Evolutionary conservation across 192 early-diverging fungal species (phyloP).

Genomic region (Globomyces pollinis-pini): DNA sequence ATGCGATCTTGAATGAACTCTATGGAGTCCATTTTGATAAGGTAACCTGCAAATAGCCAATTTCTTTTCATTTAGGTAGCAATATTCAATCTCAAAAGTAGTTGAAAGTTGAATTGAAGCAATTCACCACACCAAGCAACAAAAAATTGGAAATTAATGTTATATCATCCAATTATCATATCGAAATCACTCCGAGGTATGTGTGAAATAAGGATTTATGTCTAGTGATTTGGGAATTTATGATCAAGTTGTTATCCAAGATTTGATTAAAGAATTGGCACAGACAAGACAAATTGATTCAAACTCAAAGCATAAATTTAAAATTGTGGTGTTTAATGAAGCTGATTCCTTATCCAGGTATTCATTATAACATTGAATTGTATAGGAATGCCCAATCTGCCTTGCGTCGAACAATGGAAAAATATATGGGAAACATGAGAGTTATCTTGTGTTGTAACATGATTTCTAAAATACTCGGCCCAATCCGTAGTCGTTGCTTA

Average conservation of each 20-base stretch:
- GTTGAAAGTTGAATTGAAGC: slow-evolving; percentile 84
- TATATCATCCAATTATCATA: slow-evolving; percentile 89
- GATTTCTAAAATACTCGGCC: slow-evolving; percentile 84
- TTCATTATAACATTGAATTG: too few species aligned
- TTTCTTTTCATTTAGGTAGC: too few species aligned
- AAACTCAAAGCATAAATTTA: slow-evolving; percentile 74
- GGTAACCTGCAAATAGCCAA: slow-evolving; percentile 39
- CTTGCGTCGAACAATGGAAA: slow-evolving; percentile 98
- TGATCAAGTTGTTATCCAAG: slow-evolving; percentile 87
- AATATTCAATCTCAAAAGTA: too few species aligned
- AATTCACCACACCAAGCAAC: slow-evolving; percentile 75
- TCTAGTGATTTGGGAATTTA: slow-evolving; percentile 92
- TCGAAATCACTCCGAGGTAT: slow-evolving; percentile 97
- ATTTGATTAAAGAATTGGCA: slow-evolving; percentile 93
- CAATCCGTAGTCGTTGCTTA: slow-evolving; percentile 87
- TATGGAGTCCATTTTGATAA: slow-evolving; percentile 89
- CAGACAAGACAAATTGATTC: slow-evolving; percentile 90
- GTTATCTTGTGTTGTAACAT: slow-evolving; percentile 87
- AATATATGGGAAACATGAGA: slow-evolving; percentile 88
- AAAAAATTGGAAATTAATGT: slow-evolving; percentile 82
- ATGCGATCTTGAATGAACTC: slow-evolving; percentile 75
- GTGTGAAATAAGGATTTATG: too few species aligned
- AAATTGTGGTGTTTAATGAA: slow-evolving; percentile 92
- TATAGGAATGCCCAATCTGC: slow-evolving; percentile 94
- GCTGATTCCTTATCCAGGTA: slow-evolving; percentile 79